These are phyloP conservation scores for Lyophyllum shimeji DNA, from an alignment of 768 basidiomycete species.

Conservation along the genomic window DNA sequence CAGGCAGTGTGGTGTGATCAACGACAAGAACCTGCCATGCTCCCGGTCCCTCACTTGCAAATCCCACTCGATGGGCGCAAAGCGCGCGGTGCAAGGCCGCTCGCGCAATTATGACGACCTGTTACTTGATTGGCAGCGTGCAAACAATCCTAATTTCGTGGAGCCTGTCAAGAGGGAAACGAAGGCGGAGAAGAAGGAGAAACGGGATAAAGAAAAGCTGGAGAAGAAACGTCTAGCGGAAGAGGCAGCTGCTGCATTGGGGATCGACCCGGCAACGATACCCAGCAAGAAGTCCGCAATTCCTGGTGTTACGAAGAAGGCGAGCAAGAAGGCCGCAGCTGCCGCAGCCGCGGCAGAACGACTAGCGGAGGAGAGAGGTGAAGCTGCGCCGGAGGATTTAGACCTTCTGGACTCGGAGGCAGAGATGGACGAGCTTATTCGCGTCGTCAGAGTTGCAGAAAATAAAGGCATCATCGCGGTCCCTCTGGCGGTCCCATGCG, in stretches of 20 bases:
- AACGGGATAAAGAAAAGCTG: slow-evolving; percentile 75
- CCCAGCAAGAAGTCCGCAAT: slow-evolving; percentile 42
- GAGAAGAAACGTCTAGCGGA: slow-evolving; percentile 77
- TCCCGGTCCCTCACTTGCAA: slow-evolving; percentile 97
- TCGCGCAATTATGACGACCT: slow-evolving; percentile 84
- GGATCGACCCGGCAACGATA: slow-evolving; percentile 48
- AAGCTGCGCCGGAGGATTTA: slow-evolving; percentile 66
- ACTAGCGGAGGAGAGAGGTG: slow-evolving; percentile 48
- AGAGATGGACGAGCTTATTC: slow-evolving; percentile 75
- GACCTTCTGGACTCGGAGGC: slow-evolving; percentile 84
- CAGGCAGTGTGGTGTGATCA: slow-evolving; percentile 95
- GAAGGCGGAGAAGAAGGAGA: slow-evolving; percentile 86
- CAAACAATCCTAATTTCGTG: slow-evolving; percentile 83
- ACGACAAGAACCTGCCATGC: slow-evolving; percentile 90
- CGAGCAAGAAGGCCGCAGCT: slow-evolving; percentile 60
- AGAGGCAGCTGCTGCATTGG: slow-evolving; percentile 64
- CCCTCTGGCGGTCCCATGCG: slow-evolving; percentile 71
- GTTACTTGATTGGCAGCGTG: slow-evolving; percentile 88
- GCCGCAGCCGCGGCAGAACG: slow-evolving; percentile 50
- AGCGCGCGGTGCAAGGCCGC: slow-evolving; percentile 87
- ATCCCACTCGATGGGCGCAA: slow-evolving; percentile 96
- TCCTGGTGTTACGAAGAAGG: slow-evolving; percentile 51
- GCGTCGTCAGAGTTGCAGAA: slow-evolving; percentile 55
- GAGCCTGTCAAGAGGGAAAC: slow-evolving; percentile 86
- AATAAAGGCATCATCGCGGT: slow-evolving; percentile 59